Evolutionary conservation across 2,329 filamentous ascomycete genomes (phyloP).

Genomic region (Lanzia echinophila): DNA sequence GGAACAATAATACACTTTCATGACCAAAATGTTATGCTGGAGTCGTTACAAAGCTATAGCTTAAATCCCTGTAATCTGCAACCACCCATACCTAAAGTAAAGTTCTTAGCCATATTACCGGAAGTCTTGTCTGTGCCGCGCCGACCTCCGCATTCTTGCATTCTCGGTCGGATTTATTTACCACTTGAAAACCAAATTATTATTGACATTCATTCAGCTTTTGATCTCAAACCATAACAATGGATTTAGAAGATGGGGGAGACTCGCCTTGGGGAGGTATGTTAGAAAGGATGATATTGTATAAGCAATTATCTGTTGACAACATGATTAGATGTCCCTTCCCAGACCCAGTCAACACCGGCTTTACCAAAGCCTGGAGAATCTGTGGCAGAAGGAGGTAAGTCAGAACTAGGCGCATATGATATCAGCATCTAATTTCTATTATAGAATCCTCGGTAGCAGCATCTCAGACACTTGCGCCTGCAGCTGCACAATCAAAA

Average conservation of each 20-base stretch:
- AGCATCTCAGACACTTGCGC: constrained; percentile 11
- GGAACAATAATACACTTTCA: too few relatives aligned
- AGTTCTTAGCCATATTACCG: not conserved
- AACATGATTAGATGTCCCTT: constrained; percentile 35
- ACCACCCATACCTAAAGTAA: not conserved
- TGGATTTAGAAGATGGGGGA: constrained; percentile 40
- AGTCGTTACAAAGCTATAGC: not conserved
- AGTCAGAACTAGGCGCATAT: not conserved
- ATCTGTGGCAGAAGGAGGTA: constrained; percentile 19
- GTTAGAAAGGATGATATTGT: constrained; percentile 11
- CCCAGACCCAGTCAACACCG: constrained; percentile 31
- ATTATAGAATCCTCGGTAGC: constrained; percentile 18
- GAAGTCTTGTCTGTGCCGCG: not conserved
- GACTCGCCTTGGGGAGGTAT: constrained; percentile 41
- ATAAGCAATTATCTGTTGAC: constrained; percentile 11
- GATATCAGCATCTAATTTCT: constrained; percentile 1
- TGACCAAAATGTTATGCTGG: too few relatives aligned
- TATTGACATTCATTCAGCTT: too few relatives aligned
- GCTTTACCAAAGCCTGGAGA: constrained; percentile 21
- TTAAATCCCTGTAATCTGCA: not conserved
- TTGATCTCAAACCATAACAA: constrained; percentile 20
- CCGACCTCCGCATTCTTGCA: not conserved
- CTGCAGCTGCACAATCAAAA: constrained; percentile 11
- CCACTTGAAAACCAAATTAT: not conserved
- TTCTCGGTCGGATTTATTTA: not conserved